A percentile compares a stretch with the other conserved stretches of the same genome.
Evolutionary conservation across 495 filamentous ascomycete genomes (phyloP).

Genomic region (Friedmanniomyces endolithicus): DNA sequence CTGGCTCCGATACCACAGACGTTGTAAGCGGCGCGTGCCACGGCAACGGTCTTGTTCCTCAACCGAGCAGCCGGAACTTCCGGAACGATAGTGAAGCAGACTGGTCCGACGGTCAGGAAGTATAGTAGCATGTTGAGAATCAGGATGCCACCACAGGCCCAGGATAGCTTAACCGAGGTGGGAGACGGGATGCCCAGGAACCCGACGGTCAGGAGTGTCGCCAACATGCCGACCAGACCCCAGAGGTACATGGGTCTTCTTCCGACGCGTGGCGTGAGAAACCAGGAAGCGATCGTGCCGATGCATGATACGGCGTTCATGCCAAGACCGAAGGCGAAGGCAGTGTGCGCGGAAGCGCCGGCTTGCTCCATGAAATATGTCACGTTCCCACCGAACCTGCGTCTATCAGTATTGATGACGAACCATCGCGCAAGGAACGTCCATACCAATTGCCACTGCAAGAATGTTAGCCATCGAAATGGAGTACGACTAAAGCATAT

Average conservation of each 20-base stretch:
- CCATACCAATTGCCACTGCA: too few relatives aligned
- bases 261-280: conserved; percentile 5
- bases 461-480: background rate
- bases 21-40: conserved; percentile 60
- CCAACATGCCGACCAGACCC: background rate
- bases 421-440: too few relatives aligned
- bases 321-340: conserved; percentile 11
- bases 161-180: conserved; percentile 34
- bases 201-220: conserved; percentile 45
- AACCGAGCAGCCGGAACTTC: conserved; percentile 63
- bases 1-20: conserved; percentile 54
- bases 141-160: conserved; percentile 53
- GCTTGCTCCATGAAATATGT: conserved; percentile 8
- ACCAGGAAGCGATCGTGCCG: conserved; percentile 14
- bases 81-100: conserved; percentile 54
- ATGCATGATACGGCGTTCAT: conserved; percentile 6
- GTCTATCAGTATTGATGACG: too few relatives aligned
- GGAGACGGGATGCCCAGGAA: conserved; percentile 53
- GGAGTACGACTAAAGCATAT: background rate
- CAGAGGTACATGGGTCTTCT: conserved; percentile 16
- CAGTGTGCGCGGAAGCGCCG: background rate
- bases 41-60: conserved; percentile 63
- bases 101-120: conserved; percentile 62
- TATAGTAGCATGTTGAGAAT: conserved; percentile 61
- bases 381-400: background rate